Evolutionary conservation across 352 stramenopile species (phyloP), one percentile per base, ranked within the genome.

Genomic region (Globisporangium nodosum): DNA sequence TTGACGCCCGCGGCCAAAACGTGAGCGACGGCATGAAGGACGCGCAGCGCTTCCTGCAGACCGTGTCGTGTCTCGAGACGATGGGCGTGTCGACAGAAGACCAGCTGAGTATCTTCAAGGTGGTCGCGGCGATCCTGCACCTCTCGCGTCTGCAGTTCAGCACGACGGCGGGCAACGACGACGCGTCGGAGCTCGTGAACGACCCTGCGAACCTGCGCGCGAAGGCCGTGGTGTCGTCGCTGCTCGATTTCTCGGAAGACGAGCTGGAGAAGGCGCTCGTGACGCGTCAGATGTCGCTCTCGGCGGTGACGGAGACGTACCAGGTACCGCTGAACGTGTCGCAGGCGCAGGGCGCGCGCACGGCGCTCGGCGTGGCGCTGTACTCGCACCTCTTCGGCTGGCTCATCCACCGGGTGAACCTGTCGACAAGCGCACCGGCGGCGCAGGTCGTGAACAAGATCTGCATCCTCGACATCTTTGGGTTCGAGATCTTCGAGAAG

Each of bases 321-420:
- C 78, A 87, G 49, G 85, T 94, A 60, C 85, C 85, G 33, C 79
- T 98, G 49, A 93, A 88, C 37, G 71, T 93, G 85, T 11, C 88
- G 33, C 88, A 95, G 58, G 96, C 96, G 0, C 63, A 78, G 15
- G 93, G 98, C 65, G 96, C 88, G 49, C 76, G 94, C 13, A 96
- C 98, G 66, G 94, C 94, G 7, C 79, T 99, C 24, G 89, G 95
- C 0, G 99, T 98, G 75, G 80, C 96, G 43, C 90, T 98, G 45
- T 99, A 99, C 70, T 95, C 88, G 3, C 96, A 94, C 59, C 62
- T 98, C 12, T 99, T 99, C 64, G 76, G 98, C 58, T 99, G 96
- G 96, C 73, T 99, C 16, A 95, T 99, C 40, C 73, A 85, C 39
- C 81, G 69, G 30, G 90, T 94, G 64, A 94, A 94, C 54, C 67